Percentiles rank a stretch among this genome's conserved stretches.
These are phyloP conservation scores for Umbelopsis isabellina DNA, from an alignment of 192 early-diverging fungal species.

Conservation along the genomic window DNA sequence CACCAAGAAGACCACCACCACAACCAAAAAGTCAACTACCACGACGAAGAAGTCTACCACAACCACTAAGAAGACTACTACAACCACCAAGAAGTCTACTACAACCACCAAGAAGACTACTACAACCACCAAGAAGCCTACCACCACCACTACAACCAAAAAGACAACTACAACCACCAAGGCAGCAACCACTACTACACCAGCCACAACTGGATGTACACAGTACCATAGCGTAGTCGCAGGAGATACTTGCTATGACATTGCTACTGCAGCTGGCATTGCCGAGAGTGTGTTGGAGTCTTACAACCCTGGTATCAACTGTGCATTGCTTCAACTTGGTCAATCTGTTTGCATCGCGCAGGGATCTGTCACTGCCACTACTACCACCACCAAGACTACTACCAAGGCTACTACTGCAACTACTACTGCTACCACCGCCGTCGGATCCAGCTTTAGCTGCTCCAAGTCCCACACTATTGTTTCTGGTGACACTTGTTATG, in stretches of 20 bases:
- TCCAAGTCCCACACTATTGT: background rate
- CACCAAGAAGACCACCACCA: constrained; percentile 1
- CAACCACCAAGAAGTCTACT: background rate
- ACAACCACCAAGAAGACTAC: background rate
- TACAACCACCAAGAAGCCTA: background rate
- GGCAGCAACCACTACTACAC: background rate
- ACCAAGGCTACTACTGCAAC: background rate
- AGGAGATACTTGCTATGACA: background rate
- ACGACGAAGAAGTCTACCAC: background rate
- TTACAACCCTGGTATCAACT: constrained; percentile 4
- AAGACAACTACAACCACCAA: constrained; percentile 4
- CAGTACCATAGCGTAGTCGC: background rate
- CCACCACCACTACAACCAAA: constrained; percentile 1
- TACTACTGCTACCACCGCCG: background rate
- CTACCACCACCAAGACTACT: background rate
- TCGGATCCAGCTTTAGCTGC: background rate
- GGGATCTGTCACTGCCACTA: background rate
- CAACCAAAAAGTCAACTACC: background rate
- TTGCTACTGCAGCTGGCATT: background rate
- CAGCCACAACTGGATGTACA: constrained; percentile 10
- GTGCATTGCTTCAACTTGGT: background rate
- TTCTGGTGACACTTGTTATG: background rate
- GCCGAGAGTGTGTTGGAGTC: background rate
- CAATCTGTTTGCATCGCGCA: background rate
- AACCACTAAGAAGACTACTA: background rate